Evolutionary conservation across 805 yeast genomes (phyloP), one percentile per base, ranked within the genome.

Genomic region (Pichia sporocuriosa): DNA sequence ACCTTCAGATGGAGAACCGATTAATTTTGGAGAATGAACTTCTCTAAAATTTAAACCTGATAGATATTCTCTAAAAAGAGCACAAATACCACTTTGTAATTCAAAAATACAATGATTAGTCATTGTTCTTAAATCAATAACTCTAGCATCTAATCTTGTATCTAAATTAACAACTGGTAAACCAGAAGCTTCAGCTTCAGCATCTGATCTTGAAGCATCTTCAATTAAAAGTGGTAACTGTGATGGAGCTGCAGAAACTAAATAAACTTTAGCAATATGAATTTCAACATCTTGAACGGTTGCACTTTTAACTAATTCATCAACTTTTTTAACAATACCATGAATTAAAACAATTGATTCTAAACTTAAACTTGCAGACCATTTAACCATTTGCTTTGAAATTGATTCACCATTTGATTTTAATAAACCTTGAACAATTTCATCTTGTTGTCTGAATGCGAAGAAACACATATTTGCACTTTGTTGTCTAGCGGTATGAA

Each of bases 51-150:
- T 75, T 53, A 69, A 75, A 37, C 64, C 65, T 46, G 66, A 60
- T 57, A 93, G 72, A 62, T 83, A 93, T 69, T 93, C 97, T 62
- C 95, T 79, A 76, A 93, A 93, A 58, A 94, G 69, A 30, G 72
- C 70, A 61, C 90, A 77, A 44, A 93, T 95, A 56, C 90, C 98
- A 37, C 90, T 76, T 68, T 86, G 94, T 57, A 93, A 81, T 66
- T 79, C 84, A 79, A 93, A 93, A 52, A 93, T 93, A 39, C 98
- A 95, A 70, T 93, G 97, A 72, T 93, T 93, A 40, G 98, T 90
- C 34, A 83, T 84, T 5, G 98, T 93, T 74, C 99, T 84, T 62
- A 93, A 73, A 62, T 93, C 99, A 63, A 93, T 88, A 42, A 90
- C 97, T 63, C 99, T 80, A 40, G 93, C 71, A 62, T 93, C 97